These are phyloP conservation scores for Calocybe gangraenosa DNA, from an alignment of 768 basidiomycete species.

Conservation along the genomic window DNA sequence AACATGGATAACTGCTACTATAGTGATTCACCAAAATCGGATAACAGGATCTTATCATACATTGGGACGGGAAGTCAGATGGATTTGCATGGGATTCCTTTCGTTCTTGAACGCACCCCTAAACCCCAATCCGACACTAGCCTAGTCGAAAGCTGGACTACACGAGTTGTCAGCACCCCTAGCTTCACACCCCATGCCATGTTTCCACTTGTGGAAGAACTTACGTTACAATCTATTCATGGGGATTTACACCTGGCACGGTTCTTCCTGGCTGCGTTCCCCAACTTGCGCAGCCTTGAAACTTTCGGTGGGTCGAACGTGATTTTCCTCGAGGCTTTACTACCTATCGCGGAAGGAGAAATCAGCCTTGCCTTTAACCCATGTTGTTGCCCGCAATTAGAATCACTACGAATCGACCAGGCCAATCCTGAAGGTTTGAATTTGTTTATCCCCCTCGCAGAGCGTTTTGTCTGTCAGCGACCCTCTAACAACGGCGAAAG, in stretches of 20 bases:
- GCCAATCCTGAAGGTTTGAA: conserved; percentile 15
- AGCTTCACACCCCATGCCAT: conserved; percentile 13
- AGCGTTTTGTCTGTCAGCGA: conserved; percentile 21
- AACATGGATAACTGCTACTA: conserved; percentile 39
- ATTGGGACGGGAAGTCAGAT: conserved; percentile 31
- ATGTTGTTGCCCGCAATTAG: conserved; percentile 30
- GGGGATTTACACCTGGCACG: conserved; percentile 28
- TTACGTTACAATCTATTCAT: conserved; percentile 34
- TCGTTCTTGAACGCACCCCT: too few species aligned
- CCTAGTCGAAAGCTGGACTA: too few species aligned
- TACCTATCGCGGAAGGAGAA: too few species aligned
- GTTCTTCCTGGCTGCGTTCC: conserved; percentile 27
- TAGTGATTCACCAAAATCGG: conserved; percentile 34
- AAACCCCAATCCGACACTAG: too few species aligned
- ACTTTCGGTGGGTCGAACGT: too few species aligned
- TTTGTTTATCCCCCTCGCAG: conserved; percentile 22
- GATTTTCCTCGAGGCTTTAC: too few species aligned
- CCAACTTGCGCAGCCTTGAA: conserved; percentile 27
- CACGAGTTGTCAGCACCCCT: not conserved
- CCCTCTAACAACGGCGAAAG: conserved; percentile 18
- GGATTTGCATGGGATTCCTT: too few species aligned
- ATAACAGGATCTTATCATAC: conserved; percentile 36
- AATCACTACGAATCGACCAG: conserved; percentile 26
- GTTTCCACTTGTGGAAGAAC: conserved; percentile 26
- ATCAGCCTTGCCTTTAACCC: conserved; percentile 1